Evolutionary conservation across 2,329 filamentous ascomycete genomes (phyloP), one percentile per base, ranked within the genome.

Genomic region (Domatiomyces globalis): DNA sequence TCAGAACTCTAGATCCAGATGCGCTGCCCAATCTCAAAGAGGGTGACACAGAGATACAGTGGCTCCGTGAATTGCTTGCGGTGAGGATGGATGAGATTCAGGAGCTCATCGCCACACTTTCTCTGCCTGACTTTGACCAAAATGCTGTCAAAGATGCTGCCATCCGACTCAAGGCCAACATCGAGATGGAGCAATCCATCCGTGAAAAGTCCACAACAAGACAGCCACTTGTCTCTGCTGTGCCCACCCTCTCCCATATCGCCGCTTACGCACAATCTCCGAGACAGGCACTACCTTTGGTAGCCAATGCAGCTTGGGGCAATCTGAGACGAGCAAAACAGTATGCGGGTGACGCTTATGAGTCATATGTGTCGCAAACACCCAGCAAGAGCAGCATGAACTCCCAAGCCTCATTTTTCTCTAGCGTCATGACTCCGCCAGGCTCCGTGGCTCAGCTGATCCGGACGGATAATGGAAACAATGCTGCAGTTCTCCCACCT

Each of bases 131-230:
- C 22, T 92, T 86, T 64, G 83, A 96, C 66, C 79, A 80, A 52
- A 80, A 87, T 56, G 77, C 79, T 5, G 85, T 95, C 57, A 86
- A 85, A 61, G 89, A 96, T 64, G 88, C 89, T 5, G 86, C 87
- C 36, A 96, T 96, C 60, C 84, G 92, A 49, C 81, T 98, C 54
- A 87, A 87, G 65, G 87, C 92, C 12, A 95, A 95, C 63, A 74
- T 98, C 36, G 87, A 96, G 65, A 98, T 98, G 92, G 90, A 98
- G 67, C 86, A 94, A 65, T 87, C 95, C 65, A 89, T 95, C 69
- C 86, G 87, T 49, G 90, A 96, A 67, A 79, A 92, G 54, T 18
- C 20, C 19, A 47, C 22, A 81, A 84, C 50, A 82, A 82, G 78
- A 12, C 84, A 80, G 6, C 73, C 79, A 25, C 75, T 83, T 54